Conservation (phyloP, 1,139 yeast species). For the Debaryomycetaceae sp. region DNA sequence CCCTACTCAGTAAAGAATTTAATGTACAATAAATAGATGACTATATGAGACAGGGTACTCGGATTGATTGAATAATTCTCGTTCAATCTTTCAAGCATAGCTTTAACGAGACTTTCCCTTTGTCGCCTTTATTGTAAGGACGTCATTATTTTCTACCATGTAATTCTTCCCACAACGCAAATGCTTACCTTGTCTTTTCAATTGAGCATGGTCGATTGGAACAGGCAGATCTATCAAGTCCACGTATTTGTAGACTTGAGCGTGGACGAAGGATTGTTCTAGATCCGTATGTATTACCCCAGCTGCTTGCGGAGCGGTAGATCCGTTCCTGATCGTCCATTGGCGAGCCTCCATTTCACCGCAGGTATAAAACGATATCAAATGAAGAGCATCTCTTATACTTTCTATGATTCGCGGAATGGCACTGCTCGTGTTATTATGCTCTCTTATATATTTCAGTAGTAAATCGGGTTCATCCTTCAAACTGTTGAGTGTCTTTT, state of each 20-base stretch:
- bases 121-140: constrained; percentile 57
- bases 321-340: constrained; percentile 82
- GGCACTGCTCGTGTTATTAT: constrained; percentile 25
- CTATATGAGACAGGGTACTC: neutral
- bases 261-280: constrained; percentile 77
- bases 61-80: no score
- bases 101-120: constrained; percentile 25
- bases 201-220: constrained; percentile 41
- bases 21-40: neutral
- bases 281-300: constrained; percentile 90
- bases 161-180: constrained; percentile 69
- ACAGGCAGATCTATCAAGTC: constrained; percentile 47
- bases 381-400: constrained; percentile 65
- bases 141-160: constrained; percentile 74
- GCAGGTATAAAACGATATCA: constrained; percentile 87
- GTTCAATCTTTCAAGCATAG: neutral
- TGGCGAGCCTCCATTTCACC: constrained; percentile 89
- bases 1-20: neutral
- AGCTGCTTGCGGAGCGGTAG: constrained; percentile 89
- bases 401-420: constrained; percentile 47
- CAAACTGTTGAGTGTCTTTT: constrained; percentile 35
- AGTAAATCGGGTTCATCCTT: constrained; percentile 17
- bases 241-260: constrained; percentile 80
- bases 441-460: constrained; percentile 10
- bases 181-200: constrained; percentile 50